Conservation (phyloP, 2,329 filamentous ascomycete species). For the Neoarthrinium moseri region DNA sequence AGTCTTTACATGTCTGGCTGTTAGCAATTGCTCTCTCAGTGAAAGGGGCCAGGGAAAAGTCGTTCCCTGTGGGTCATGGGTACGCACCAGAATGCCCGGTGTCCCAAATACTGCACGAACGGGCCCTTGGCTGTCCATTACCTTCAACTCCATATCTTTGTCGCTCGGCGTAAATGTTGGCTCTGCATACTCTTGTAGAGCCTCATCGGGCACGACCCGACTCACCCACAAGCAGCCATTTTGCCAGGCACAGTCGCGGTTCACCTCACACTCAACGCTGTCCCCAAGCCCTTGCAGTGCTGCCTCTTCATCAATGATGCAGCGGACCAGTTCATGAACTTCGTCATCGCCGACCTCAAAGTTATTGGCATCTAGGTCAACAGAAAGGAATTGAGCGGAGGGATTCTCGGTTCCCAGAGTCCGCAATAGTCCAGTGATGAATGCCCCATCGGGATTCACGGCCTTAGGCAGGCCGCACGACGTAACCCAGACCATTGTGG, state of each 20-base stretch:
- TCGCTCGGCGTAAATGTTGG: constrained; percentile 6
- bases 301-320: constrained; percentile 14
- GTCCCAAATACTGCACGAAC: constrained; percentile 24
- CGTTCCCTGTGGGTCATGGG: too few relatives aligned
- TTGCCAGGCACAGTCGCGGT: too few relatives aligned
- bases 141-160: constrained; percentile 3
- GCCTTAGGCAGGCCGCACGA: constrained; percentile 19
- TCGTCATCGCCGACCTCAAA: constrained; percentile 5
- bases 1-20: too few relatives aligned
- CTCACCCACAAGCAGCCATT: constrained; percentile 28
- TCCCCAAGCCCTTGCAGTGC: constrained; percentile 3
- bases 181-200: constrained; percentile 15
- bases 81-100: constrained; percentile 24
- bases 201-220: constrained; percentile 21
- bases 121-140: constrained; percentile 16
- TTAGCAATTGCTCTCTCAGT: too few relatives aligned
- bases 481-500: constrained; percentile 16
- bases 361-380: constrained; percentile 18
- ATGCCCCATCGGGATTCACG: constrained; percentile 16
- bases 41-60: too few relatives aligned
- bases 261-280: constrained; percentile 25
- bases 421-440: constrained; percentile 23
- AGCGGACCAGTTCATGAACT: constrained; percentile 12
- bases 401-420: constrained; percentile 24
- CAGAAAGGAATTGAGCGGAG: constrained; percentile 14